phyloP scores from a whole-genome alignment of 148 eudicot genomes.

The Linanthus parryae region DNA sequence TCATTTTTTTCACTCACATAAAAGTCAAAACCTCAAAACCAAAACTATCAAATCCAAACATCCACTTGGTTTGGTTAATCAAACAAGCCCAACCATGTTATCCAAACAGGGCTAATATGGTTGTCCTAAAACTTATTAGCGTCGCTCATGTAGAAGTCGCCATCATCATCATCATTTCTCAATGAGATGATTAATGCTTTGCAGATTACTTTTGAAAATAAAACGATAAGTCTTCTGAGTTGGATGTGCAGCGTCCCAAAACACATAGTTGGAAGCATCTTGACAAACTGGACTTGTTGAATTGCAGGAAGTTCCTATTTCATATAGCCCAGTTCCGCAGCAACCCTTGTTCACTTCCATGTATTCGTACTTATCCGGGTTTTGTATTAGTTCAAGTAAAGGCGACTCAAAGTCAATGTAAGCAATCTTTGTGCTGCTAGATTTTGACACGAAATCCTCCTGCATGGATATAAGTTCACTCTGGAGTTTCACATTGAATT shows the following conservation, averaged over 20 bases:
- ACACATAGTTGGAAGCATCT: not conserved
- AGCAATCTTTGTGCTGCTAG: conserved; percentile 10
- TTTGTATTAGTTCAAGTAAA: not conserved
- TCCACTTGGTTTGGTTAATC: too few relatives aligned
- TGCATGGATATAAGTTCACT: not conserved
- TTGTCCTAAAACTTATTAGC: too few relatives aligned
- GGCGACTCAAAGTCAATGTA: conserved; percentile 9
- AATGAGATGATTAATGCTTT: not conserved
- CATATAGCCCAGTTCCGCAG: not conserved
- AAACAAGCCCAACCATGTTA: too few relatives aligned
- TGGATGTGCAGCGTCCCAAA: conserved; percentile 5
- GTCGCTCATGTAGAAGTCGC: too few relatives aligned
- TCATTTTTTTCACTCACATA: too few relatives aligned
- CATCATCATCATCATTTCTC: not conserved
- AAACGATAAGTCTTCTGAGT: not conserved
- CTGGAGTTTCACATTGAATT: not conserved
- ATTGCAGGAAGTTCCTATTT: not conserved
- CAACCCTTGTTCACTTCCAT: not conserved
- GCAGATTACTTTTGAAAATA: not conserved
- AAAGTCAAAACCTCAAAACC: too few relatives aligned
- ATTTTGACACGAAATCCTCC: not conserved
- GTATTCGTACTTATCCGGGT: not conserved
- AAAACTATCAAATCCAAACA: too few relatives aligned
- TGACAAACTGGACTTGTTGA: not conserved
- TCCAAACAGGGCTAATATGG: too few relatives aligned